phyloP scores from a whole-genome alignment of 495 filamentous ascomycete genomes.

The Penicillium steckii region DNA sequence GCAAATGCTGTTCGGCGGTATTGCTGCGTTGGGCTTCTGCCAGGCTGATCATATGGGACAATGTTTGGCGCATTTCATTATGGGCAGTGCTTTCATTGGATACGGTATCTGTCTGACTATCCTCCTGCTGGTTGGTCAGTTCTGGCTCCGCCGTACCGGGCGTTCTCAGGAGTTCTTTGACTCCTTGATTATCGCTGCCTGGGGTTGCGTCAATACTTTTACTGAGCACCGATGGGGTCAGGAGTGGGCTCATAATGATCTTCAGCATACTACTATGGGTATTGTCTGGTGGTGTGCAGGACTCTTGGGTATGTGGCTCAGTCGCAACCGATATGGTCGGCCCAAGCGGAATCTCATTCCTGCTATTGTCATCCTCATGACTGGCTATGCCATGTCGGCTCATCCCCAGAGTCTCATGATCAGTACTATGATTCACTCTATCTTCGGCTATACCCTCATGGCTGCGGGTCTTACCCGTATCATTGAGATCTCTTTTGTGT shows the following conservation, averaged over 20 bases:
- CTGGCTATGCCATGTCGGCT: constrained; percentile 91
- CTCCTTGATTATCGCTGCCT: constrained; percentile 82
- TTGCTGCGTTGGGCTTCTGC: constrained; percentile 92
- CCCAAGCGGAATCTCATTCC: constrained; percentile 93
- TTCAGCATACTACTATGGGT: constrained; percentile 97
- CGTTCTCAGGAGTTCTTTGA: constrained; percentile 98
- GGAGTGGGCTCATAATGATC: constrained; percentile 89
- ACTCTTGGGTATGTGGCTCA: constrained; percentile 88
- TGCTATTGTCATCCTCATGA: constrained; percentile 83
- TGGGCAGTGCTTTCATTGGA: constrained; percentile 94
- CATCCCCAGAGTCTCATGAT: constrained; percentile 81
- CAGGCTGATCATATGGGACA: constrained; percentile 88
- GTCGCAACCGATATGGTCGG: constrained; percentile 72
- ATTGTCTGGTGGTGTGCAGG: constrained; percentile 97
- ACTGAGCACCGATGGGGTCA: constrained; percentile 95
- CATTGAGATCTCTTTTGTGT: constrained; percentile 87
- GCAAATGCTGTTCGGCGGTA: constrained; percentile 96
- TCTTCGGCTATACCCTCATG: constrained; percentile 97
- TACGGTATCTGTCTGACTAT: constrained; percentile 89
- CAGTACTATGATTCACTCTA: constrained; percentile 84
- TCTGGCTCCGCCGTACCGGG: constrained; percentile 80
- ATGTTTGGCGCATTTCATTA: constrained; percentile 96
- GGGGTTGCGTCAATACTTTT: constrained; percentile 97
- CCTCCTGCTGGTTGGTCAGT: constrained; percentile 82
- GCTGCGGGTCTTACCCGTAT: constrained; percentile 78